phyloP scores from a whole-genome alignment of 2,329 filamentous ascomycete species.

The Claviceps citrina region DNA sequence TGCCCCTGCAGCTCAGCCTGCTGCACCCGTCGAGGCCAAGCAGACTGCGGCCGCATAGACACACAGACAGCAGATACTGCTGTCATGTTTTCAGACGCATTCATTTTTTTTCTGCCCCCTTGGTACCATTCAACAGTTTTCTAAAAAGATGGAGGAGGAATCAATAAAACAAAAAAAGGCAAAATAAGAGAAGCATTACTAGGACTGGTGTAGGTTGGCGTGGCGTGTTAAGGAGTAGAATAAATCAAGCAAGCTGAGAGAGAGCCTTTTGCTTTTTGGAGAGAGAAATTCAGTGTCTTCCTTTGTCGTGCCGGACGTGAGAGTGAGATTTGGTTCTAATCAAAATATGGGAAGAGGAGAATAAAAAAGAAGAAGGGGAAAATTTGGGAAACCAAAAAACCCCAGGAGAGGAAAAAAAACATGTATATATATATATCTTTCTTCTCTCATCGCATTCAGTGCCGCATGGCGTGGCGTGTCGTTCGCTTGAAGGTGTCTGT shows the following conservation, averaged over 20 bases:
- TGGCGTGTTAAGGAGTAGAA: slow-evolving; percentile 1
- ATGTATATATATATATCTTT: too few relatives aligned
- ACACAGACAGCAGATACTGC: too few relatives aligned
- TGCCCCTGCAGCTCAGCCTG: slow-evolving; percentile 7
- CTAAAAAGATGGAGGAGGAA: too few relatives aligned
- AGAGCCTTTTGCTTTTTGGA: background rate
- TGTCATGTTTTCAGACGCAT: background rate
- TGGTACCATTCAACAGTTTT: background rate
- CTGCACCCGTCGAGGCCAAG: slow-evolving; percentile 16
- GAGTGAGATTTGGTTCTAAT: background rate
- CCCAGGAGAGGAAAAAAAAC: background rate
- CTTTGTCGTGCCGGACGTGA: background rate
- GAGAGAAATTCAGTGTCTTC: background rate
- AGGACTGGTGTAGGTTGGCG: background rate
- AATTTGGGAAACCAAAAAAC: background rate
- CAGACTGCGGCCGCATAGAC: slow-evolving; percentile 11
- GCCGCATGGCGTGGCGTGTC: too few relatives aligned
- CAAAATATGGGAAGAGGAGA: background rate
- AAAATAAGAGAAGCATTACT: background rate
- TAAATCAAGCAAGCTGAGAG: background rate
- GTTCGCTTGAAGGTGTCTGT: too few relatives aligned
- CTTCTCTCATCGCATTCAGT: too few relatives aligned
- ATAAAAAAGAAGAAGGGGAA: background rate
- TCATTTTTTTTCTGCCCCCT: background rate
- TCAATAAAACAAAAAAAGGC: background rate